Percentiles rank a stretch among this genome's conserved stretches.
These are phyloP conservation scores for Dendrostoma leiphaemia DNA, from an alignment of 2,329 filamentous ascomycete genomes.

Conservation along the genomic window DNA sequence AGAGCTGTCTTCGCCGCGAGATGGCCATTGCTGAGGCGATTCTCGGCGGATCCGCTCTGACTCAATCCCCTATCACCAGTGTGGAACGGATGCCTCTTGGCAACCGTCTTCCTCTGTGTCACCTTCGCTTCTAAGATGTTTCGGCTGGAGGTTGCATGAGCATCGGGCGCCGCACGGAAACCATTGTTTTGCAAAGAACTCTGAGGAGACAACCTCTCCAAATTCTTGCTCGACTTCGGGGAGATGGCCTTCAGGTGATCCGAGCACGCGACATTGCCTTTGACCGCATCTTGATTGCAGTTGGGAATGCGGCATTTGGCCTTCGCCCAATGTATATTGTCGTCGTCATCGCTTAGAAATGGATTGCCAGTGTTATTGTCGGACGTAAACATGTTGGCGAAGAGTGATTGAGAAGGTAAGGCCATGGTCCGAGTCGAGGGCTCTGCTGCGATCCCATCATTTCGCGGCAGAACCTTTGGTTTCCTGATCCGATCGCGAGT, in stretches of 20 bases:
- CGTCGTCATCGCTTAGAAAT: constrained; percentile 8
- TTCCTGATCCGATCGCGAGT: background rate
- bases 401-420: background rate
- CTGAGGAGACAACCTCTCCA: background rate
- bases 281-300: constrained; percentile 4
- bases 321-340: constrained; percentile 10
- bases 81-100: constrained; percentile 4
- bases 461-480: background rate
- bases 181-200: background rate
- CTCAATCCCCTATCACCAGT: background rate
- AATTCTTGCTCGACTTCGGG: background rate
- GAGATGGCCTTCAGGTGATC: constrained; percentile 7
- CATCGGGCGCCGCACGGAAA: background rate
- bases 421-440: background rate
- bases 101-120: constrained; percentile 17
- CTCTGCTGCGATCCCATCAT: constrained; percentile 5
- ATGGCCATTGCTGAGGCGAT: constrained; percentile 3
- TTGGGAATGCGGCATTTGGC: constrained; percentile 12
- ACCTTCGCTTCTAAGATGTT: constrained; percentile 15
- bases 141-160: background rate
- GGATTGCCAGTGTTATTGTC: constrained; percentile 6
- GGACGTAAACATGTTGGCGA: constrained; percentile 1
- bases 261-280: constrained; percentile 9
- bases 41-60: background rate
- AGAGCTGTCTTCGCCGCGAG: background rate